These are phyloP conservation scores for Ganoderma resinaceum DNA, from an alignment of 1,284 basidiomycete species.

Conservation along the genomic window DNA sequence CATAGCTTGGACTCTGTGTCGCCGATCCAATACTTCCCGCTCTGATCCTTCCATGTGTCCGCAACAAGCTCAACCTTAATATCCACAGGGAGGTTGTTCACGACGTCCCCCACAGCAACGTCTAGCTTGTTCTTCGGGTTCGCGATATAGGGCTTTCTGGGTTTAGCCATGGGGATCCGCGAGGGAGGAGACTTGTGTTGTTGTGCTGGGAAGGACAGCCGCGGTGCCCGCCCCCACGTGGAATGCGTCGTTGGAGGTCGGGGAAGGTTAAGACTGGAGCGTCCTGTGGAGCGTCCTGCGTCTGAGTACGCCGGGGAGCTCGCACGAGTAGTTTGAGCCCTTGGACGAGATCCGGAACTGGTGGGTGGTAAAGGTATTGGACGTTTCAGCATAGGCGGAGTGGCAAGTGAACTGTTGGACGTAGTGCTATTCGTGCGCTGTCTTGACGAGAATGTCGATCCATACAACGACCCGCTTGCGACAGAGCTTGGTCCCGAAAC, in stretches of 20 bases:
- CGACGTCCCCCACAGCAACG: constrained; percentile 88
- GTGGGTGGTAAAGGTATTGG: constrained; percentile 26
- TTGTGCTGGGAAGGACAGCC: constrained; percentile 56
- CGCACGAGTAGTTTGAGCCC: constrained; percentile 51
- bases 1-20: constrained; percentile 87
- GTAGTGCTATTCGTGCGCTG: constrained; percentile 76
- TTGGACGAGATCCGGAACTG: constrained; percentile 41
- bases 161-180: constrained; percentile 45
- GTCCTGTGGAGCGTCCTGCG: constrained; percentile 39
- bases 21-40: constrained; percentile 96
- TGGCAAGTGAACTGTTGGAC: constrained; percentile 43
- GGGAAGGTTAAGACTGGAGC: constrained; percentile 34
- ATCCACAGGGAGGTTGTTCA: constrained; percentile 87
- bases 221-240: constrained; percentile 73
- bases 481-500: constrained; percentile 51
- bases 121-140: constrained; percentile 91
- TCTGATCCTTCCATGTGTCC: constrained; percentile 89
- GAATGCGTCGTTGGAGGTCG: constrained; percentile 53
- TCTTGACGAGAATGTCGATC: constrained; percentile 80
- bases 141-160: constrained; percentile 77
- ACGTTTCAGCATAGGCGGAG: constrained; percentile 39
- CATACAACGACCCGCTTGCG: constrained; percentile 48
- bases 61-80: constrained; percentile 85
- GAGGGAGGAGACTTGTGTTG: constrained; percentile 53
- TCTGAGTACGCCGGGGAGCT: constrained; percentile 69